Evolutionary conservation across 164 flowering plant genomes (phyloP).

Genomic region (Berberis vulgaris): DNA sequence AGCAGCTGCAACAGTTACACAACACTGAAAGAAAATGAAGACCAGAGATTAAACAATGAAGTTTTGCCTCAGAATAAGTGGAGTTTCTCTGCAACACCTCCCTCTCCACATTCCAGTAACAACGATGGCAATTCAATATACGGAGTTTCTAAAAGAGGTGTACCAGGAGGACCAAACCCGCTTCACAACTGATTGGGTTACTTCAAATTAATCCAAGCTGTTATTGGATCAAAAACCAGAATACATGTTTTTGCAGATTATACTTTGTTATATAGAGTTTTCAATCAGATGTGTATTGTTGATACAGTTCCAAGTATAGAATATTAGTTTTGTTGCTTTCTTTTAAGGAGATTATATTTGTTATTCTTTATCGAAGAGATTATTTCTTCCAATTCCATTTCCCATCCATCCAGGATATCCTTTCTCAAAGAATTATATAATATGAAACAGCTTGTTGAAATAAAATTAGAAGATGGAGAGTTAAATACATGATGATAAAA

Average conservation of each 20-base stretch:
- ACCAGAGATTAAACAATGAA: conserved; percentile 1
- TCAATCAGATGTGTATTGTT: conserved; percentile 6
- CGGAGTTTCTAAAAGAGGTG: conserved; percentile 16
- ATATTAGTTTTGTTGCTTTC: not conserved
- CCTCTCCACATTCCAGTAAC: conserved; percentile 4
- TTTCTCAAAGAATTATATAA: not conserved
- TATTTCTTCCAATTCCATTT: not conserved
- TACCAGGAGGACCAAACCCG: conserved; percentile 28
- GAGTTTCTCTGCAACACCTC: conserved; percentile 7
- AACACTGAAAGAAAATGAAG: conserved; percentile 1
- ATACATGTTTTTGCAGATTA: not conserved
- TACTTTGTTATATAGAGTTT: not conserved
- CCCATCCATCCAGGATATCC: not conserved
- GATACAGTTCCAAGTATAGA: not conserved
- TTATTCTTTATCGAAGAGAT: not conserved
- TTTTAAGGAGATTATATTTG: not conserved
- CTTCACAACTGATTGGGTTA: conserved; percentile 33
- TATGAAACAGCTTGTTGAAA: not conserved
- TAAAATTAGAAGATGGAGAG: not conserved
- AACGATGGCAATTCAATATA: conserved; percentile 2
- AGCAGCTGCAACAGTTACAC: conserved; percentile 9
- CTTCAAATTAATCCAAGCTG: not conserved
- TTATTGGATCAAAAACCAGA: not conserved
- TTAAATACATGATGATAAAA: not conserved
- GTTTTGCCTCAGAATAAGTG: not conserved